Percentiles rank a stretch among this genome's conserved stretches.
Evolutionary conservation across 768 basidiomycete genomes (phyloP).

Genomic region (Hypsizygus marmoreus): DNA sequence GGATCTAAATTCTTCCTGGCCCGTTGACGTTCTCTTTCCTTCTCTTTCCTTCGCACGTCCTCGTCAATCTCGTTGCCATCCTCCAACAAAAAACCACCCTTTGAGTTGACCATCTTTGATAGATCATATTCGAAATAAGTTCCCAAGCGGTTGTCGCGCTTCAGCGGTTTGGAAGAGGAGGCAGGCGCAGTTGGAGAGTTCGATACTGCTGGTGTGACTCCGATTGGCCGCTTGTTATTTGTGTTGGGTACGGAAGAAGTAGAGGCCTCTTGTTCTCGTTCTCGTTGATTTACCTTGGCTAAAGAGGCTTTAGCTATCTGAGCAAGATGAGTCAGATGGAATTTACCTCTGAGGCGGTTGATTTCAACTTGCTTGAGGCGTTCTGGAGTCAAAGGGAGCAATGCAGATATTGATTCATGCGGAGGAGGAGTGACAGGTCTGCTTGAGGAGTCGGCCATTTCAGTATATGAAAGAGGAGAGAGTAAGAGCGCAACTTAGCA

Average conservation of each 20-base stretch:
- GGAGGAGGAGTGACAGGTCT: constrained; percentile 46
- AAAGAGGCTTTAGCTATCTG: not conserved
- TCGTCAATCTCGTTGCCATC: constrained; percentile 84
- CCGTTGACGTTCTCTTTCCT: constrained; percentile 77
- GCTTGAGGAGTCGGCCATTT: constrained; percentile 24
- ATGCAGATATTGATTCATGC: constrained; percentile 15
- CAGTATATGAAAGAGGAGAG: constrained; percentile 6
- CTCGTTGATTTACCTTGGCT: constrained; percentile 80
- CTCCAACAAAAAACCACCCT: constrained; percentile 93
- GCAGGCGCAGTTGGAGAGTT: constrained; percentile 61
- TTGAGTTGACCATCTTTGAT: constrained; percentile 94
- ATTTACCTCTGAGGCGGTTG: constrained; percentile 72
- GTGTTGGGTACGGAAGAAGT: constrained; percentile 52
- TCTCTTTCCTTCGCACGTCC: constrained; percentile 73
- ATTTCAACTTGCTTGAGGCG: constrained; percentile 73
- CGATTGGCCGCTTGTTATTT: constrained; percentile 78
- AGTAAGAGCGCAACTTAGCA: not conserved
- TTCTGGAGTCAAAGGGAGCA: constrained; percentile 58
- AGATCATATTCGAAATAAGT: constrained; percentile 97
- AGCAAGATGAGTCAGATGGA: not conserved
- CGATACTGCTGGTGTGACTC: constrained; percentile 55
- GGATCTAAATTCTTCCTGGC: constrained; percentile 76
- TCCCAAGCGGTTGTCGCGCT: constrained; percentile 78
- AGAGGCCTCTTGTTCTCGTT: constrained; percentile 56
- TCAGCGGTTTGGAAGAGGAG: constrained; percentile 52